phyloP scores from a whole-genome alignment of 164 flowering plant genomes.

The Malania oleifera region DNA sequence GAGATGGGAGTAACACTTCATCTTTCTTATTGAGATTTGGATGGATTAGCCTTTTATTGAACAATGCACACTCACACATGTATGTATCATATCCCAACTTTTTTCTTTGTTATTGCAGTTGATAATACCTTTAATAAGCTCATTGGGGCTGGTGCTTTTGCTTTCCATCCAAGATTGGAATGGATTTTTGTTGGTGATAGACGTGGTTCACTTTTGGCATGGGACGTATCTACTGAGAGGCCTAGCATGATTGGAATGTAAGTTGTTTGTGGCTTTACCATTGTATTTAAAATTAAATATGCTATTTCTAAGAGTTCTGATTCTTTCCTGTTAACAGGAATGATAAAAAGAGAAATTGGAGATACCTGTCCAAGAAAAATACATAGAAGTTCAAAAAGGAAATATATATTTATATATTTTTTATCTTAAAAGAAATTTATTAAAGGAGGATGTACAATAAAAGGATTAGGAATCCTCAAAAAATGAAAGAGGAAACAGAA shows the following conservation, averaged over 20 bases:
- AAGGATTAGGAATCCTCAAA: too few species aligned
- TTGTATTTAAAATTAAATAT: not conserved
- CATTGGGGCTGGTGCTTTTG: conserved; percentile 92
- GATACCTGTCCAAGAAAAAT: too few species aligned
- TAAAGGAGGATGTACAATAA: too few species aligned
- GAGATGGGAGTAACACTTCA: conserved; percentile 27
- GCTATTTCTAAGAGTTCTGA: not conserved
- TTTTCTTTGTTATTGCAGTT: conserved; percentile 43
- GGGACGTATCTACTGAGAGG: conserved; percentile 98
- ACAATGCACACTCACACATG: not conserved
- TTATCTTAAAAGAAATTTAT: too few species aligned
- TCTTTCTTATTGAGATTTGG: not conserved
- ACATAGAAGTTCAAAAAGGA: too few species aligned
- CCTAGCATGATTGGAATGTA: conserved; percentile 98
- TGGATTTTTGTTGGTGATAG: conserved; percentile 99
- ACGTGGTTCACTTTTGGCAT: conserved; percentile 89
- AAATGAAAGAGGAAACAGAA: too few species aligned
- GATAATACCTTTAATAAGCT: conserved; percentile 91
- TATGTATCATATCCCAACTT: not conserved
- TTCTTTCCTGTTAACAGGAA: not conserved
- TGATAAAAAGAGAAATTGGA: not conserved
- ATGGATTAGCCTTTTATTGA: conserved; percentile 1
- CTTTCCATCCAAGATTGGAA: conserved; percentile 94
- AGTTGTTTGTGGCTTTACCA: conserved; percentile 21
- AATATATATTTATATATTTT: too few species aligned